Conservation (phyloP, 441 rosid species). For the Biscutella laevigata region DNA sequence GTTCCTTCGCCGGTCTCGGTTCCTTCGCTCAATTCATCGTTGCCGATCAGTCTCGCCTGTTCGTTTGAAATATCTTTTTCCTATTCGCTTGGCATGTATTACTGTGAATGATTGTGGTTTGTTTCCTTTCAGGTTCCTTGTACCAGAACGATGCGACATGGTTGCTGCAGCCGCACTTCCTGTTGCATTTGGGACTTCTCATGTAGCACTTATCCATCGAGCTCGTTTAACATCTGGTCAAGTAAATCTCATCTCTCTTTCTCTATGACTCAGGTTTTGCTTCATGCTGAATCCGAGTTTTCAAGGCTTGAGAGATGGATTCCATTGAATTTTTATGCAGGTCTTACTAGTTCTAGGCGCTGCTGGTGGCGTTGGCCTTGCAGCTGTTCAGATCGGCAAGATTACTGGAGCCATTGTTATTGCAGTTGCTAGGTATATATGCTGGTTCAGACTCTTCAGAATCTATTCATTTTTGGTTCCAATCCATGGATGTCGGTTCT, state of each 20-base stretch:
- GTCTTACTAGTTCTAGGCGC: slow-evolving; percentile 94
- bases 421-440: slow-evolving; percentile 68
- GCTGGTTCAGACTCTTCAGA: too few species aligned
- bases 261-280: not conserved
- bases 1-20: slow-evolving; percentile 53
- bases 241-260: slow-evolving; percentile 27
- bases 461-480: not conserved
- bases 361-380: slow-evolving; percentile 93
- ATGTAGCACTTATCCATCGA: slow-evolving; percentile 84
- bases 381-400: slow-evolving; percentile 92
- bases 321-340: slow-evolving; percentile 25
- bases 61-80: not conserved
- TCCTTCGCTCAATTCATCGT: slow-evolving; percentile 79
- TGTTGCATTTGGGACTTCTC: slow-evolving; percentile 88
- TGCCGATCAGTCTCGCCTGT: slow-evolving; percentile 63
- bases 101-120: not conserved
- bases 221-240: slow-evolving; percentile 67
- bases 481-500: not conserved
- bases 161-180: slow-evolving; percentile 81
- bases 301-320: not conserved
- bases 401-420: slow-evolving; percentile 70
- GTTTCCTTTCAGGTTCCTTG: slow-evolving; percentile 36
- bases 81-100: not conserved
- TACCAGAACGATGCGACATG: slow-evolving; percentile 76
- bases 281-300: slow-evolving; percentile 3